These are phyloP conservation scores for Ceratocystis ficicola DNA, from an alignment of 2,329 filamentous ascomycete species.

Conservation along the genomic window DNA sequence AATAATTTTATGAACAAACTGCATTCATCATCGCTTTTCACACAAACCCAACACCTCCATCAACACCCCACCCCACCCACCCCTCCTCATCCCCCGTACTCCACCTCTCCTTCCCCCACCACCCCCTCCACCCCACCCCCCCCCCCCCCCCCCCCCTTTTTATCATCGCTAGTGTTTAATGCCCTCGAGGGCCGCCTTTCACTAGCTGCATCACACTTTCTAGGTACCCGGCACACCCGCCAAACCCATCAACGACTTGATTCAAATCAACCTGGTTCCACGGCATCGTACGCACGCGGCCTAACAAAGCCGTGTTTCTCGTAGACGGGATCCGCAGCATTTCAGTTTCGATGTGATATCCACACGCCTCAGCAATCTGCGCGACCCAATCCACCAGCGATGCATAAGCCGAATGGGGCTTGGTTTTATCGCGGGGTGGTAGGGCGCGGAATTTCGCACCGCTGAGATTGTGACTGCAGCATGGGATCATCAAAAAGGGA, in stretches of 20 bases:
- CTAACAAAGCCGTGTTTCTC: conserved; percentile 70
- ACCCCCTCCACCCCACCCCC: too few relatives aligned
- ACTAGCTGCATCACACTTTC: conserved; percentile 52
- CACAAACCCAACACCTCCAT: too few relatives aligned
- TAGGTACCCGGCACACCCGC: conserved; percentile 45
- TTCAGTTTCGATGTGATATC: conserved; percentile 68
- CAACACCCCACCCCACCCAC: too few relatives aligned
- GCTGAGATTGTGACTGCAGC: conserved; percentile 78
- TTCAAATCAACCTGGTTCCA: conserved; percentile 32
- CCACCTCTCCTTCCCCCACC: too few relatives aligned
- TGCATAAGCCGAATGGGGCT: conserved; percentile 56
- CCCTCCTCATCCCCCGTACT: too few relatives aligned
- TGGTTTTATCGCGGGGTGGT: conserved; percentile 36
- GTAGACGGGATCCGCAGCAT: conserved; percentile 87
- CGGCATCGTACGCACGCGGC: conserved; percentile 37
- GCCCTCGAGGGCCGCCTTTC: conserved; percentile 34
- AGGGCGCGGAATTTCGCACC: conserved; percentile 62
- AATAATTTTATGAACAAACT: too few relatives aligned
- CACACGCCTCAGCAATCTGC: conserved; percentile 56
- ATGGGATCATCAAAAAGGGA: conserved; percentile 87
- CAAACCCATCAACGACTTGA: conserved; percentile 39
- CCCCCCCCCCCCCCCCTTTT: background rate
- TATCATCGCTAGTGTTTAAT: conserved; percentile 26
- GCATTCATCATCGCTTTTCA: too few relatives aligned
- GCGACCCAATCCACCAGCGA: conserved; percentile 70